Conservation (phyloP, 2,329 filamentous ascomycete species). For the Phyllosticta paracitricarpa region DNA sequence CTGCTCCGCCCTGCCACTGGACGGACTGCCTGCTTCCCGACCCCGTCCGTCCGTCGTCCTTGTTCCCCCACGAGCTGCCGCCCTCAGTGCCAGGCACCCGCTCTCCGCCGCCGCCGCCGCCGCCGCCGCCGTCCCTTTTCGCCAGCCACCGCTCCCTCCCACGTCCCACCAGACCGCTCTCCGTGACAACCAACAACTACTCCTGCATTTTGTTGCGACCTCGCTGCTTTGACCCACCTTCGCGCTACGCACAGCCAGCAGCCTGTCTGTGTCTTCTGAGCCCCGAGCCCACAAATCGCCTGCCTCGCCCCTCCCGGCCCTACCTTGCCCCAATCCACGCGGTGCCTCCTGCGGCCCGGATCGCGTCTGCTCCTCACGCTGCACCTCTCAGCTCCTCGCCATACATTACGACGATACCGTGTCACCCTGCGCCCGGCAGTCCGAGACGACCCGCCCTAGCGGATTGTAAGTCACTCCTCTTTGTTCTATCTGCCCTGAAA, state of each 20-base stretch:
- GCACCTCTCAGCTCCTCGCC: background rate
- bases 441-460: slow-evolving; percentile 9
- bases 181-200: background rate
- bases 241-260: background rate
- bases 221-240: background rate
- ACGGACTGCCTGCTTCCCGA: background rate
- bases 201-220: slow-evolving; percentile 4
- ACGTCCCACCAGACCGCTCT: background rate
- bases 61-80: background rate
- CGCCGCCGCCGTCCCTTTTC: background rate
- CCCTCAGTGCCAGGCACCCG: background rate
- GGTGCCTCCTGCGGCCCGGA: background rate
- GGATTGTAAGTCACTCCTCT: slow-evolving; percentile 10
- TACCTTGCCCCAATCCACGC: background rate
- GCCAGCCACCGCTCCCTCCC: background rate
- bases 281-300: background rate
- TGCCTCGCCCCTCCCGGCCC: background rate
- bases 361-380: background rate
- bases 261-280: background rate
- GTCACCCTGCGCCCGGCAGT: slow-evolving; percentile 7
- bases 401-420: background rate
- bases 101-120: background rate
- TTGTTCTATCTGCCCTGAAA: slow-evolving; percentile 10
- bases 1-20: background rate
- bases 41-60: background rate